These are phyloP conservation scores for Chlamydomonas asymmetrica DNA, from an alignment of 139 green algal species.

Conservation along the genomic window DNA sequence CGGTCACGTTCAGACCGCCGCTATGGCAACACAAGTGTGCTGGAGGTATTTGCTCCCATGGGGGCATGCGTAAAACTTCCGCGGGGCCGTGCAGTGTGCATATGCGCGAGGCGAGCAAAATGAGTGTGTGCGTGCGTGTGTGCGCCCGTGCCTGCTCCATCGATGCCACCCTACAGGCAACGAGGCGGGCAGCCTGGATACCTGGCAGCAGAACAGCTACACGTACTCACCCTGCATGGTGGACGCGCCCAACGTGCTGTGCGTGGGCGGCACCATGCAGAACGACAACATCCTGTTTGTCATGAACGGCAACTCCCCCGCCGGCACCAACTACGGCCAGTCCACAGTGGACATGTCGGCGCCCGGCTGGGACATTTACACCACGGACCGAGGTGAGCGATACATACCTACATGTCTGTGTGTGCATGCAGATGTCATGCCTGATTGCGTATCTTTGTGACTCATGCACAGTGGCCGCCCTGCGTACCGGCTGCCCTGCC, in stretches of 20 bases:
- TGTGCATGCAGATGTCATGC: not conserved
- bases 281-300: constrained; percentile 15
- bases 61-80: no score
- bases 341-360: constrained; percentile 14
- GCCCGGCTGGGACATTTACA: constrained; percentile 6
- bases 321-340: constrained; percentile 10
- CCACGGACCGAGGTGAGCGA: constrained; percentile 2
- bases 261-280: constrained; percentile 16
- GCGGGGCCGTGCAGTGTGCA: no score
- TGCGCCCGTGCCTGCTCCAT: no score
- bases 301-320: not conserved
- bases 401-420: not conserved
- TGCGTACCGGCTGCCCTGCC: no score
- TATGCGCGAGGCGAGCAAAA: no score
- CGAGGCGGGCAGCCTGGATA: constrained; percentile 21
- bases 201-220: not conserved
- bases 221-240: constrained; percentile 30
- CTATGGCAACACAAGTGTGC: no score
- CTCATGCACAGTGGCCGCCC: no score
- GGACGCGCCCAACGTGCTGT: constrained; percentile 14
- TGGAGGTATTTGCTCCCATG: no score
- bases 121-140: no score
- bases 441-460: not conserved
- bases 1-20: no score
- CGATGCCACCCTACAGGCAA: constrained; percentile 18